phyloP scores from a whole-genome alignment of 1,284 basidiomycete species.

The Flammula alnicola region DNA sequence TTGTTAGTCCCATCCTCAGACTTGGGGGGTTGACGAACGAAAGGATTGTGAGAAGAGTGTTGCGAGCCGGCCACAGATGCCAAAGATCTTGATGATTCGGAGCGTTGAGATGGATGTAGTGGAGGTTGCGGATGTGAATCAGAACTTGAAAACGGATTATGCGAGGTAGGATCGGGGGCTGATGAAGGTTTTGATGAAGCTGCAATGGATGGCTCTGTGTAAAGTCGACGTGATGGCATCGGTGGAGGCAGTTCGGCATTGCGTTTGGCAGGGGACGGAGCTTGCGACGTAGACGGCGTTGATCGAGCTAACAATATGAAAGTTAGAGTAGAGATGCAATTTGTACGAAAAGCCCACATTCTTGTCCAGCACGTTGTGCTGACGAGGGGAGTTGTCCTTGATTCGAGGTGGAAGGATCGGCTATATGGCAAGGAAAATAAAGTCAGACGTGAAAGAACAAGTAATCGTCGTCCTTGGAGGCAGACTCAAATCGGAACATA shows the following conservation, averaged over 20 bases:
- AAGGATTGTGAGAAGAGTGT: conserved; percentile 27
- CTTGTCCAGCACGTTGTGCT: not conserved
- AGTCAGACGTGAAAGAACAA: not conserved
- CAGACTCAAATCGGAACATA: conserved; percentile 32
- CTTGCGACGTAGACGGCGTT: conserved; percentile 15
- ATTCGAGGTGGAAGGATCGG: conserved; percentile 18
- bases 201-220: conserved; percentile 13
- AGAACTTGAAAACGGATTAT: conserved; percentile 3
- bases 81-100: conserved; percentile 16
- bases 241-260: conserved; percentile 18
- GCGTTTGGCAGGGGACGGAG: conserved; percentile 20
- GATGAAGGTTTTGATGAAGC: conserved; percentile 9
- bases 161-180: conserved; percentile 8
- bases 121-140: conserved; percentile 19
- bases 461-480: not conserved
- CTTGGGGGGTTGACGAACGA: conserved; percentile 22
- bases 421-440: too few relatives aligned
- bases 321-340: not conserved
- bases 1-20: conserved; percentile 18
- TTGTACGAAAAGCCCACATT: not conserved
- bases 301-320: conserved; percentile 4
- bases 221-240: conserved; percentile 20
- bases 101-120: conserved; percentile 28
- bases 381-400: not conserved
- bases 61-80: not conserved